Conservation (phyloP, 2,329 filamentous ascomycete genomes). For the Pleurostoma richardsiae region DNA sequence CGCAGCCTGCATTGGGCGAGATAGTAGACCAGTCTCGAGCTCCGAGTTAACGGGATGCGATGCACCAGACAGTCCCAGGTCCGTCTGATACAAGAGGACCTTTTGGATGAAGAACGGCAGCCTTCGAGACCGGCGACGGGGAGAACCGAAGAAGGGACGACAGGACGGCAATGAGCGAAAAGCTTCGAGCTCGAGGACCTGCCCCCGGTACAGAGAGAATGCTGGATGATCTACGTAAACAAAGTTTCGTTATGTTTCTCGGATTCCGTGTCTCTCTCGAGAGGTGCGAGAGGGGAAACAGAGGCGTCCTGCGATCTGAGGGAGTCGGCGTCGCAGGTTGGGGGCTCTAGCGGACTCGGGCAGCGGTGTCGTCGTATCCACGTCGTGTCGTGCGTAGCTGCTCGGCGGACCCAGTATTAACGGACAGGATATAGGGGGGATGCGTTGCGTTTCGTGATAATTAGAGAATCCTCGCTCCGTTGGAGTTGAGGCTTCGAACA, state of each 20-base stretch:
- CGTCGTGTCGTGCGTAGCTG: no score
- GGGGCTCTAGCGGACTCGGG: not conserved
- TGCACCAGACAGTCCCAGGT: no score
- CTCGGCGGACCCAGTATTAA: no score
- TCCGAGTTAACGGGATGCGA: no score
- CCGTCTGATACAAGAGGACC: no score
- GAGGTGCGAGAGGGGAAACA: not conserved
- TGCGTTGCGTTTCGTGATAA: no score
- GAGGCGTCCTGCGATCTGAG: not conserved
- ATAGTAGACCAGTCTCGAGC: no score
- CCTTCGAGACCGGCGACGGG: not conserved
- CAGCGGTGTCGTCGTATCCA: not conserved
- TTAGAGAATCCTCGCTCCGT: no score
- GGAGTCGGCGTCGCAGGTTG: not conserved
- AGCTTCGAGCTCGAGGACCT: not conserved
- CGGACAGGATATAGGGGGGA: no score
- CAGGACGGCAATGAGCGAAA: not conserved
- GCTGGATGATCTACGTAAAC: not conserved
- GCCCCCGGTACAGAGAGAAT: not conserved
- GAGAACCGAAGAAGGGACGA: not conserved
- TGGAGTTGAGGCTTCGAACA: no score
- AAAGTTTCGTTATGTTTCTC: not conserved
- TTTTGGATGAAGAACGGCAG: not conserved
- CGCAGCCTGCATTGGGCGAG: no score
- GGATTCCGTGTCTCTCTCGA: not conserved